Base-by-base conservation (phyloP, 1,284 basidiomycete species). In the Trichosporon sp. region DNA sequence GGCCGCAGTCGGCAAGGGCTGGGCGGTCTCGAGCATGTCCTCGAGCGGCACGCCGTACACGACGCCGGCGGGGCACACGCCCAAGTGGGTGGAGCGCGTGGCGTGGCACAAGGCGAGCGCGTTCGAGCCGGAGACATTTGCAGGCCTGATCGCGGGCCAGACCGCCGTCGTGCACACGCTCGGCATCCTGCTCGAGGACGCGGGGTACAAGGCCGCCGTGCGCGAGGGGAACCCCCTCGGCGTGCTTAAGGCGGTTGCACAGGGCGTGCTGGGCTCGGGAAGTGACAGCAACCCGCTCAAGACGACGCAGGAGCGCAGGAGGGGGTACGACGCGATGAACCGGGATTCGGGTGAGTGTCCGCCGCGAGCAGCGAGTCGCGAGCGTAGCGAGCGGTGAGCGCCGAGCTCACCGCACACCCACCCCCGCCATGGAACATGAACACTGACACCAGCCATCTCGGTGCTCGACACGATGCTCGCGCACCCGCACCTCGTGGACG, bases 81-180 rank as follows among this genome's bases (percentile, higher is more conserved):
- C 95, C 3, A 88, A 90, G 6, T 98, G 95, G 95, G 88, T 89
- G 15, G 42, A 77, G 25, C 44, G 42, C 88, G 93, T 93, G n/a
- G 86, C 89, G 70, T 97, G 93, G 93, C 87, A 89, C 75, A 85
- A 85, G 71, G 94, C 89, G 21, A 88, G 91, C 70, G 93, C 93
- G 4, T 87, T 95, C 66, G 84, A 88, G 56, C 93, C 94, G 0
- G 84, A 88, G 64, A 86, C 89, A 11, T 97, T 94, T 82, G 84
- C 86, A 15, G 85, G 88, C 67, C 84, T 95, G 21, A 85, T 96
- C 38, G 62, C 85, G 88, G 2, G 82, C 83, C 65, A 87, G 31
- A 87, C 88, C 15, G 93, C 92, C 3, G 91, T 97, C 27, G 93
- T 98, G 42, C 94, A 98, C 80, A 96, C 97, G 0, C 87, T 98